Evolutionary conservation across 1,139 yeast genomes (phyloP), one percentile per base, ranked within the genome.

Genomic region (Yamadazyma blattariae): DNA sequence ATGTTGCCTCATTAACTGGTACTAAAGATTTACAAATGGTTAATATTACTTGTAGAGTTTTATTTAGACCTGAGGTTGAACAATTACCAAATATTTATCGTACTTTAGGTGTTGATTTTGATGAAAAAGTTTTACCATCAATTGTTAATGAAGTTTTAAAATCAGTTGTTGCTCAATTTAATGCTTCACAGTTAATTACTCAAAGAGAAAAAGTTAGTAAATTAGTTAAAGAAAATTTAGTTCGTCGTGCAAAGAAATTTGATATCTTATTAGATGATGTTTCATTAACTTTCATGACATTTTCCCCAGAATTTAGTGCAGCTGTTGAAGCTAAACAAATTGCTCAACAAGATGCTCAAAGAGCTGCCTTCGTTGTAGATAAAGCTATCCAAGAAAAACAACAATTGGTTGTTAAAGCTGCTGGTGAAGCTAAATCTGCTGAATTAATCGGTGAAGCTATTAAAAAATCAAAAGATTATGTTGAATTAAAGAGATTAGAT

Each of bases 1-100:
- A 89, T 53, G 95, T 92, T 45, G 89, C 97, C n/a, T 87, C 96
- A 10, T 75, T 92, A 57, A 92, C 99, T 5, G 98, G 99, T 46
- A 92, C 99, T 22, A 92, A 92, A 67, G 98, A 92, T 64, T 75
- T 92, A 58, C 99, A 92, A 67, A 92, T 92, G 99, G 99, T 92
- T 36, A 94, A 90, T 64, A 92, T 92, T 53, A 90, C 97, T 15
- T 92, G 99, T 64, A 83, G 99, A 69, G 98, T 92, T 23, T 75
- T 92, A 52, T 85, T 95, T 40, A 81, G 90, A 58, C 99, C 99
- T 1, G 83, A 87, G 38, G 74, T 88, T 24, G 61, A 64, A 37
- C 79, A 88, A 37, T 73, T 92, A 50, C 96, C 97, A 19, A 73
- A 74, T 15, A 86, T 92, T 46, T 92, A 78, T 69, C 79, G 97